These are phyloP conservation scores for Podospora fimiseda DNA, from an alignment of 495 filamentous ascomycete genomes.

Conservation along the genomic window DNA sequence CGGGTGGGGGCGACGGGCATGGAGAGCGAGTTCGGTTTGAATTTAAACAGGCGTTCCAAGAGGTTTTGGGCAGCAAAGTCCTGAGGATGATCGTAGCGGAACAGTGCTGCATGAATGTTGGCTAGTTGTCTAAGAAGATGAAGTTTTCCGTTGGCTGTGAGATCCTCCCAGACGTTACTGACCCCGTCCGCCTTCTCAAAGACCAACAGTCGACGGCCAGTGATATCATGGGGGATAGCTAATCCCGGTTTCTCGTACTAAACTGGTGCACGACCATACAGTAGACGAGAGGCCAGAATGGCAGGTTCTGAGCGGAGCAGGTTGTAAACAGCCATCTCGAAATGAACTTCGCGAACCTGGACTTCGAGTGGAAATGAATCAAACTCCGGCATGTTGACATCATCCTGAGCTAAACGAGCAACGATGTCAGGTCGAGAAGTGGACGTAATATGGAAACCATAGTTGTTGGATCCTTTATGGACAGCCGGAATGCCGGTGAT, in stretches of 20 bases:
- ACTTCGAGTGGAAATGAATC: constrained; percentile 19
- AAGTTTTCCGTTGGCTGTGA: constrained; percentile 21
- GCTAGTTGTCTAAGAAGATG: constrained; percentile 20
- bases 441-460: constrained; percentile 23
- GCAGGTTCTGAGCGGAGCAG: constrained; percentile 18
- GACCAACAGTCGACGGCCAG: constrained; percentile 26
- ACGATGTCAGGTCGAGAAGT: constrained; percentile 26
- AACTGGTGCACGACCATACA: constrained; percentile 25
- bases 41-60: constrained; percentile 26
- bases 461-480: constrained; percentile 26
- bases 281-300: constrained; percentile 19
- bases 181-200: constrained; percentile 28
- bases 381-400: constrained; percentile 30
- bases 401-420: constrained; percentile 24
- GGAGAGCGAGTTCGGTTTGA: constrained; percentile 24
- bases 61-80: constrained; percentile 17
- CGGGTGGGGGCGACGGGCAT: constrained; percentile 32
- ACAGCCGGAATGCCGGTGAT: constrained; percentile 23
- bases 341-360: constrained; percentile 19
- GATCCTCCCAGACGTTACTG: constrained; percentile 21
- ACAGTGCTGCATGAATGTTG: constrained; percentile 29
- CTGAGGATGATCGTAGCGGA: constrained; percentile 25
- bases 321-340: constrained; percentile 24
- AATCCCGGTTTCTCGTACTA: constrained; percentile 15
- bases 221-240: constrained; percentile 18